Conservation (phyloP, 129 eudicot species). For the Lonicera japonica region DNA sequence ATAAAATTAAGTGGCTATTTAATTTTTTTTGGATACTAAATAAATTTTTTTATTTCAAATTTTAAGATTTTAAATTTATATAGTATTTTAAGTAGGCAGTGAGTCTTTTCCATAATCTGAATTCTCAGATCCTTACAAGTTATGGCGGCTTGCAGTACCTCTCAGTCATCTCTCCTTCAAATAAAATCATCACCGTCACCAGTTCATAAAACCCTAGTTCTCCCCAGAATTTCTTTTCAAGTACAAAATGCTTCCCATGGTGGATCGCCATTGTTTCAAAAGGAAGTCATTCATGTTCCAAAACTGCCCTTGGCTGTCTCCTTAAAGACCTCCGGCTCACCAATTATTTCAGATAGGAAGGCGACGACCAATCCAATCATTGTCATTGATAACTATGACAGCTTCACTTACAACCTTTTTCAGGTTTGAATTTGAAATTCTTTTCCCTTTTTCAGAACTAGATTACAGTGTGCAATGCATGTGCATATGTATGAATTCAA, state of each 20-base stretch:
- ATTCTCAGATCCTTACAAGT: no score
- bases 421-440: constrained; percentile 60
- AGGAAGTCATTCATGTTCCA: not conserved
- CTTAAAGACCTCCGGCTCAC: constrained; percentile 6
- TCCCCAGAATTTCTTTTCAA: not conserved
- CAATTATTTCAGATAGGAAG: constrained; percentile 10
- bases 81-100: no score
- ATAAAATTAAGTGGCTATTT: no score
- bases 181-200: not conserved
- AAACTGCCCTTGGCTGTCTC: constrained; percentile 13
- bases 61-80: no score
- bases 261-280: not conserved
- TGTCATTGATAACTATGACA: constrained; percentile 94
- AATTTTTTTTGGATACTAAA: no score
- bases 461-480: no score
- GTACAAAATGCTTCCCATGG: not conserved
- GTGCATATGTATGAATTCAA: no score
- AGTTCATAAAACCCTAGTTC: not conserved
- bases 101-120: no score
- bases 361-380: constrained; percentile 38
- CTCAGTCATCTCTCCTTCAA: constrained; percentile 3
- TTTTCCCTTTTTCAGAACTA: not conserved
- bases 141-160: not conserved
- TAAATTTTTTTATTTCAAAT: no score
- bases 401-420: constrained; percentile 97